Percentiles rank a stretch among this genome's conserved stretches.
phyloP scores from a whole-genome alignment of 768 basidiomycete genomes.

The Hemileccinum rubropunctum region DNA sequence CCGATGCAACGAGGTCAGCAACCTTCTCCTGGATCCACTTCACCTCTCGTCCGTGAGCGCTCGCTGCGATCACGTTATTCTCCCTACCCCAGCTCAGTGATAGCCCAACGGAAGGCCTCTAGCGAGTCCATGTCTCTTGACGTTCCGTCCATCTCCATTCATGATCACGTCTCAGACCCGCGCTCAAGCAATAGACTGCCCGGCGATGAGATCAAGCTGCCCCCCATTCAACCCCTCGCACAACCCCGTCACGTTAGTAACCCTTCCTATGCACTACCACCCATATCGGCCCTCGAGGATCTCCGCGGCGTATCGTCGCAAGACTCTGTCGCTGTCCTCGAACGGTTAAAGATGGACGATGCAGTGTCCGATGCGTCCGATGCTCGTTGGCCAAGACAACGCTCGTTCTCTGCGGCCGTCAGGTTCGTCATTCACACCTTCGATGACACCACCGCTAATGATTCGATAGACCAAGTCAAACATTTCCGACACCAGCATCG shows the following conservation, averaged over 20 bases:
- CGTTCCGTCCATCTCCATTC: slow-evolving; percentile 35
- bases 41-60: slow-evolving; percentile 24
- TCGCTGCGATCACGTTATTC: slow-evolving; percentile 37
- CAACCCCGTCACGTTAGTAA: slow-evolving; percentile 27
- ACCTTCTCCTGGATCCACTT: slow-evolving; percentile 24
- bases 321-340: slow-evolving; percentile 65
- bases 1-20: slow-evolving; percentile 31
- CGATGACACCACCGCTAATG: background rate
- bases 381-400: slow-evolving; percentile 39
- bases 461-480: slow-evolving; percentile 13
- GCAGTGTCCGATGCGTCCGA: slow-evolving; percentile 20
- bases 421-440: slow-evolving; percentile 20
- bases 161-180: slow-evolving; percentile 28
- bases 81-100: slow-evolving; percentile 40
- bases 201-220: slow-evolving; percentile 38
- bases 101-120: slow-evolving; percentile 25
- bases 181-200: slow-evolving; percentile 22
- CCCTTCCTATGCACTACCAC: slow-evolving; percentile 56
- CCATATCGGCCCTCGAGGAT: slow-evolving; percentile 68
- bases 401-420: slow-evolving; percentile 42
- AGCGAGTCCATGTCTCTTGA: slow-evolving; percentile 32
- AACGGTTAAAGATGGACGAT: slow-evolving; percentile 60
- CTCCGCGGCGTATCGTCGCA: slow-evolving; percentile 47
- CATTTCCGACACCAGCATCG: slow-evolving; percentile 21
- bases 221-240: slow-evolving; percentile 40